phyloP scores from a whole-genome alignment of 1,284 basidiomycete genomes.

The Marasmius sp. region DNA sequence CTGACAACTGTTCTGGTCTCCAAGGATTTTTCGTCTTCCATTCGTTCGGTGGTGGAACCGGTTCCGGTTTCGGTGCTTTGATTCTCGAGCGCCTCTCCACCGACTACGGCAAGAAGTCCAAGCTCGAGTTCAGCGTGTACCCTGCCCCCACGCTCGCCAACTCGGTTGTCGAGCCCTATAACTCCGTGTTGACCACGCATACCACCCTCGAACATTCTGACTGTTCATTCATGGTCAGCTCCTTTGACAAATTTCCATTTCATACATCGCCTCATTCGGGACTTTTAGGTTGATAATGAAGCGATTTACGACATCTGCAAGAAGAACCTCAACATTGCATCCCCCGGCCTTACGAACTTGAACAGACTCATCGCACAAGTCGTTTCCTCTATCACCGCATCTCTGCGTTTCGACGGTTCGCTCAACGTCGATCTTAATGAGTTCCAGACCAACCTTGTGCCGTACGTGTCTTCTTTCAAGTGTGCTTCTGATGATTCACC shows the following conservation, averaged over 20 bases:
- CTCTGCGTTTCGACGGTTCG: constrained; percentile 82
- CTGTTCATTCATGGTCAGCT: constrained; percentile 93
- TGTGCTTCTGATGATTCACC: background rate
- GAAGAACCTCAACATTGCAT: constrained; percentile 79
- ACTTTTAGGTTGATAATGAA: constrained; percentile 81
- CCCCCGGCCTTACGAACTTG: constrained; percentile 84
- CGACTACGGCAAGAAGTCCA: constrained; percentile 99
- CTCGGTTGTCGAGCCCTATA: constrained; percentile 99
- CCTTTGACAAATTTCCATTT: constrained; percentile 8
- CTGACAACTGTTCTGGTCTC: constrained; percentile 97
- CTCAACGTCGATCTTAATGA: constrained; percentile 92
- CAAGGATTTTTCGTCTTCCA: constrained; percentile 99
- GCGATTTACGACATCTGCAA: constrained; percentile 97
- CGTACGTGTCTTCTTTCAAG: constrained; percentile 36
- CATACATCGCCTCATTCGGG: background rate
- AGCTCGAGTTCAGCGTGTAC: constrained; percentile 98
- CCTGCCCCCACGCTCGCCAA: constrained; percentile 93
- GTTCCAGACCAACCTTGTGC: constrained; percentile 91
- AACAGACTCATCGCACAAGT: constrained; percentile 90
- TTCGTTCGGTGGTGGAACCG: constrained; percentile 99
- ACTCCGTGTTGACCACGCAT: constrained; percentile 98
- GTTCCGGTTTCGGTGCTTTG: constrained; percentile 98
- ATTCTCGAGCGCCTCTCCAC: constrained; percentile 96
- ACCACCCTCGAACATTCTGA: constrained; percentile 99
- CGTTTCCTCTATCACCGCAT: constrained; percentile 77